Conservation (phyloP, 2,329 filamentous ascomycete genomes). For the Dothideomycetes sp. region DNA sequence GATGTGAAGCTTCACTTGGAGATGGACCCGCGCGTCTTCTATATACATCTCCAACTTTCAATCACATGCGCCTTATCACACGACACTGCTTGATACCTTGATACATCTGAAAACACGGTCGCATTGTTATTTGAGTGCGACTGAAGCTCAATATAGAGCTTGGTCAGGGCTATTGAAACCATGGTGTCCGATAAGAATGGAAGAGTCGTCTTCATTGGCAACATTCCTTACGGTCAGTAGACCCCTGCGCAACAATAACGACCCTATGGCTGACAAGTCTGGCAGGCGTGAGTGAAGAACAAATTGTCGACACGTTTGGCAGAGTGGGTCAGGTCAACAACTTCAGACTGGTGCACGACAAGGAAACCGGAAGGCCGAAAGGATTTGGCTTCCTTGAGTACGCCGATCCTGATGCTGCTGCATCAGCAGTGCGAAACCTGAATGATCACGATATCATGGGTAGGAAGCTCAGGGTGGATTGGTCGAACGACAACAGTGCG, state of each 20-base stretch:
- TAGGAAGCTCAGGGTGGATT: conserved; percentile 87
- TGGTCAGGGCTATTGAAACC: not conserved
- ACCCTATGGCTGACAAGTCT: conserved; percentile 4
- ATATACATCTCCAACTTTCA: too few relatives aligned
- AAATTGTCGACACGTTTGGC: conserved; percentile 88
- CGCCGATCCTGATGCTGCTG: conserved; percentile 80
- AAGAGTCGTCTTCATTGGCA: conserved; percentile 73
- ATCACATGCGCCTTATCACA: not conserved
- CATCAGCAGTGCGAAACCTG: conserved; percentile 86
- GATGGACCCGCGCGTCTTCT: too few relatives aligned
- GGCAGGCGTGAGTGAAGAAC: conserved; percentile 83
- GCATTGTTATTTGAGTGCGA: too few relatives aligned
- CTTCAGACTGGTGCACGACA: conserved; percentile 90
- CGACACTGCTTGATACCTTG: not conserved
- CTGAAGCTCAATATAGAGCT: too few relatives aligned
- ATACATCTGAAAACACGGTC: too few relatives aligned
- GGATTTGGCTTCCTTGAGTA: conserved; percentile 97
- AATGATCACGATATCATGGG: conserved; percentile 96
- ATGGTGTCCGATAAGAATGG: conserved; percentile 60
- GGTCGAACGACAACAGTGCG: conserved; percentile 80
- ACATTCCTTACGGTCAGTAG: conserved; percentile 64
- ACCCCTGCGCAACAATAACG: not conserved
- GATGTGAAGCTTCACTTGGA: too few relatives aligned
- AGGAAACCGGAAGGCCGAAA: conserved; percentile 87
- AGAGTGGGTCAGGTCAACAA: conserved; percentile 82